Percentiles rank a stretch among this genome's conserved stretches.
Evolutionary conservation across 495 filamentous ascomycete genomes (phyloP).

Genomic region (Neurospora terricola): DNA sequence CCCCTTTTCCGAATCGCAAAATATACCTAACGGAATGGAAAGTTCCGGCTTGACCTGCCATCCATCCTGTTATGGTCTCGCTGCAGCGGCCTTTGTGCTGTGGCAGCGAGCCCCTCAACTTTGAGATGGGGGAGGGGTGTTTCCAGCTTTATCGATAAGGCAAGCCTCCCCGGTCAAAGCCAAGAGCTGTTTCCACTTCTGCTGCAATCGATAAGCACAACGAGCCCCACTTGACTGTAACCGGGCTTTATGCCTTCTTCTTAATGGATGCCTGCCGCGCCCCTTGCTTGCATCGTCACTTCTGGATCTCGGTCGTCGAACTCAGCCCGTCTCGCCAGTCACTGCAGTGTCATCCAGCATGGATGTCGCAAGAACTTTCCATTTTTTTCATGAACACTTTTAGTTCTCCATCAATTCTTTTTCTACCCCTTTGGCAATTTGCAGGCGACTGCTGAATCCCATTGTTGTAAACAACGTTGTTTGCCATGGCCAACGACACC

Average conservation of each 20-base stretch:
- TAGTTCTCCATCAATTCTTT: background rate
- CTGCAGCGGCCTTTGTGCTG: background rate
- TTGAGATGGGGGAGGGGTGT: background rate
- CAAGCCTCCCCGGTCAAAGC: background rate
- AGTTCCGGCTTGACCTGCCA: background rate
- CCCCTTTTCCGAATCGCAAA: background rate
- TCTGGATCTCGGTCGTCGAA: background rate
- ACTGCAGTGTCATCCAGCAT: background rate
- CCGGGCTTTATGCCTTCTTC: background rate
- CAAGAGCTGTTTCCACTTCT: background rate
- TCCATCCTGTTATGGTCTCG: background rate
- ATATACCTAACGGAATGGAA: too few species aligned
- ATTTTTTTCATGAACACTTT: background rate
- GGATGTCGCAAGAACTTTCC: background rate
- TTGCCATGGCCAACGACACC: conserved; percentile 28
- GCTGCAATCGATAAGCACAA: background rate
- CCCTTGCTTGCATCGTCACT: background rate
- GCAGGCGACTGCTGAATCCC: background rate
- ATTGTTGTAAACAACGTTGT: background rate
- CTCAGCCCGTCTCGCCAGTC: background rate
- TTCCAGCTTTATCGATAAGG: background rate
- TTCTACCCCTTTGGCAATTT: background rate
- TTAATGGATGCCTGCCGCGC: background rate
- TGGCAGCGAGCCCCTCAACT: background rate
- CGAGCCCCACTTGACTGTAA: background rate